Base-by-base conservation (phyloP, 805 yeast species). In the Candida rishiriensis region DNA sequence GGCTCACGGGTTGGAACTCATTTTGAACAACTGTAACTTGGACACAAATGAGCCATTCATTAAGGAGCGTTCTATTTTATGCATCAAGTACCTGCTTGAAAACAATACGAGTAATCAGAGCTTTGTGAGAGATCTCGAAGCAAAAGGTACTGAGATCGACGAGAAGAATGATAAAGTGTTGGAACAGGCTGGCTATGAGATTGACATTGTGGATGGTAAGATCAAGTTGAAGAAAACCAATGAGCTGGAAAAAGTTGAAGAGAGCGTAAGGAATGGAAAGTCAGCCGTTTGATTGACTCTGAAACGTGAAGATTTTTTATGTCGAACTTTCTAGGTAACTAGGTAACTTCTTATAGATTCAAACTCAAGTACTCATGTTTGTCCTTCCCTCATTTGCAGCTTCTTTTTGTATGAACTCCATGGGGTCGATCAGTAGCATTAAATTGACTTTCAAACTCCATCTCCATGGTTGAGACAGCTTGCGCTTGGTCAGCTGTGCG, bases 21-120 rank as follows among this genome's bases (percentile, higher is more conserved):
- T 90, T 0, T 67, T 91, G 18, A 84, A 90, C 8, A 84, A 83
- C 50, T 90, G 97, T 66, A 78, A 85, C 34, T 81, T 93, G 41
- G 98, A 91, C 61, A 83, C 81, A 37, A 80, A 86, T 59, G 95
- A 93, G 60, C 98, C 97, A 0, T 91, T 75, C 54, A 83, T 86
- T 44, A 84, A 88, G 51, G 99, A 91, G 57, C 69, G 91, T 47
- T 76, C 95, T 1, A 85, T 93, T 30, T 65, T 91, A 7, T 88
- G 97, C 56, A 60, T 93, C 28, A 78, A 83, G 55, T 82, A 81
- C 48, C 63, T 89, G 29, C 64, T 91, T 13, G 75, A 77, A 18
- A 71, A 75, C 10, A 93, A 93, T 54, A 56, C 52, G 3, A 71
- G 68, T 38, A 93, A 91, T 60, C 97, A 91, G 63, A 70, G 74